These are phyloP conservation scores for Aurinia saxatilis DNA, from an alignment of 345 rosid genomes.

Conservation along the genomic window DNA sequence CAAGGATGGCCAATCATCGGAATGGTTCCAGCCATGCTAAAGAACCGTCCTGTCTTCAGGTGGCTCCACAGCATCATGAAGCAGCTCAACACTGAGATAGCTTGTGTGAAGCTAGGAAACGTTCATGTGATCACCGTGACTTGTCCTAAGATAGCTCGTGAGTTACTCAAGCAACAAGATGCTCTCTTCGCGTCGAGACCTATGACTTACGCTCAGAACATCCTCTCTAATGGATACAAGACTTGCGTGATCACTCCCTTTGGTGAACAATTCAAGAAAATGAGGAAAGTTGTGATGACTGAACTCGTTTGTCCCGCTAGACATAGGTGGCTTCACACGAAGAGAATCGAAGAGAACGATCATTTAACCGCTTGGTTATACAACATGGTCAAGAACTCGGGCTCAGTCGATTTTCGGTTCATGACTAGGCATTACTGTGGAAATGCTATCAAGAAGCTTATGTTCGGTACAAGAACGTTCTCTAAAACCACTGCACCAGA, in stretches of 20 bases:
- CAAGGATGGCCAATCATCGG: conserved; percentile 38
- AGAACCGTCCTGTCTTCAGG: conserved; percentile 26
- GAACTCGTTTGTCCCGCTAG: conserved; percentile 34
- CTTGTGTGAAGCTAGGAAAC: conserved; percentile 36
- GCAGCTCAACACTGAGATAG: conserved; percentile 37
- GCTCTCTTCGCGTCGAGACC: conserved; percentile 34
- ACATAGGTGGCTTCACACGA: conserved; percentile 32
- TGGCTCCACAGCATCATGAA: conserved; percentile 46
- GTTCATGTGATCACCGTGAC: conserved; percentile 36
- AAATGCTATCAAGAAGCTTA: conserved; percentile 32
- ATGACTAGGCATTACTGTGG: conserved; percentile 31
- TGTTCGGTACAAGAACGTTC: conserved; percentile 32
- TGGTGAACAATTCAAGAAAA: conserved; percentile 46
- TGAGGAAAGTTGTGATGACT: conserved; percentile 33
- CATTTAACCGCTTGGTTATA: conserved; percentile 30
- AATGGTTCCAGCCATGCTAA: conserved; percentile 29
- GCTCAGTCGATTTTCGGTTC: conserved; percentile 28
- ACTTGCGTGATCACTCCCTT: conserved; percentile 22
- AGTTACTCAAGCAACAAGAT: conserved; percentile 35
- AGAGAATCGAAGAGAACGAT: conserved; percentile 38
- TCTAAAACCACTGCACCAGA: conserved; percentile 22
- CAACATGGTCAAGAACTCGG: conserved; percentile 27
- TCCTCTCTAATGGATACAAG: conserved; percentile 22
- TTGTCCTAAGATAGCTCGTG: conserved; percentile 34
- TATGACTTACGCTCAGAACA: conserved; percentile 19